Conservation (phyloP, 495 filamentous ascomycete species). For the Penicillium desertorum region DNA sequence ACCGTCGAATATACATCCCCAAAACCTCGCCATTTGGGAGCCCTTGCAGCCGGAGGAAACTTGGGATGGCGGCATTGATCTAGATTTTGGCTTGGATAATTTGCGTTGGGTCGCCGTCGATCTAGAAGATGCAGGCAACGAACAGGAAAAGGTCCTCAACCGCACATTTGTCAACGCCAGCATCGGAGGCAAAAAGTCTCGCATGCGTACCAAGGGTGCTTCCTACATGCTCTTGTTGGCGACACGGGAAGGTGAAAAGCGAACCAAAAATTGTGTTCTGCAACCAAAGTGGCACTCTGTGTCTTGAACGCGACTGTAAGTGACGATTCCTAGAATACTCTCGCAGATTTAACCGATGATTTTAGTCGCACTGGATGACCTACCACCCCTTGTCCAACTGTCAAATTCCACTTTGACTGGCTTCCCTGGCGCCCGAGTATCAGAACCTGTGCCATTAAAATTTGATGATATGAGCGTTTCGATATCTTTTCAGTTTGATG, state of each 20-base stretch:
- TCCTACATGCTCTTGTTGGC: constrained; percentile 46
- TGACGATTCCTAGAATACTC: not conserved
- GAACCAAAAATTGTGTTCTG: constrained; percentile 45
- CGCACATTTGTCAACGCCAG: constrained; percentile 45
- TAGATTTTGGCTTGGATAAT: constrained; percentile 30
- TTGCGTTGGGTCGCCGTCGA: constrained; percentile 39
- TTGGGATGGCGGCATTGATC: constrained; percentile 18
- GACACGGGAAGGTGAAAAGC: constrained; percentile 41
- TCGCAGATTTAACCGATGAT: not conserved
- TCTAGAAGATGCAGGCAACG: constrained; percentile 39
- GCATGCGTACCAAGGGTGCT: constrained; percentile 40
- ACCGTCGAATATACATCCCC: constrained; percentile 21
- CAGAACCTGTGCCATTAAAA: constrained; percentile 34
- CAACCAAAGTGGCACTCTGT: constrained; percentile 45
- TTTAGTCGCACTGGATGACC: constrained; percentile 24
- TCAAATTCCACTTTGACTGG: constrained; percentile 20
- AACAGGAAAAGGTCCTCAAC: constrained; percentile 42
- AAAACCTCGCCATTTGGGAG: constrained; percentile 43
- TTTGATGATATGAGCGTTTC: constrained; percentile 35
- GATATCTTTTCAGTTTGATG: constrained; percentile 36
- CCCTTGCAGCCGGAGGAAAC: constrained; percentile 37
- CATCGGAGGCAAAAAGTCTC: constrained; percentile 40
- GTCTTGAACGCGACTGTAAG: constrained; percentile 41
- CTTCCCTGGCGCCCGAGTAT: constrained; percentile 20
- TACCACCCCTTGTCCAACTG: constrained; percentile 23